phyloP scores from a whole-genome alignment of 208 protist species.

The Phytomonas serpens region DNA sequence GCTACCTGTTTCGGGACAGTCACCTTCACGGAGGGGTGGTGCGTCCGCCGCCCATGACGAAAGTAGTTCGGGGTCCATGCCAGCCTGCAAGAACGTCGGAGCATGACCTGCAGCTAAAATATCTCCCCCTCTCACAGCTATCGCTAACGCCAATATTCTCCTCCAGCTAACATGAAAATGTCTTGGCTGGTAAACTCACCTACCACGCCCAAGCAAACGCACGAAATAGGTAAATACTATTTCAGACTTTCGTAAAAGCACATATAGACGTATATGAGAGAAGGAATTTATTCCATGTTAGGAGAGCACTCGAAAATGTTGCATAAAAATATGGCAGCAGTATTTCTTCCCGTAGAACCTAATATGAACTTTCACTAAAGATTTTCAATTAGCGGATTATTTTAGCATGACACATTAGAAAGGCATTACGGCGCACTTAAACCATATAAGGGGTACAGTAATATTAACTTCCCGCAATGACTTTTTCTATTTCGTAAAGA shows the following conservation, averaged over 20 bases:
- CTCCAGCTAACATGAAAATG: background rate
- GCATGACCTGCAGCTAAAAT: background rate
- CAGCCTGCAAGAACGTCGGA: background rate
- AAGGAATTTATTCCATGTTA: background rate
- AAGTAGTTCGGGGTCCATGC: background rate
- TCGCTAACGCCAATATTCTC: background rate
- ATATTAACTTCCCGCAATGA: constrained; percentile 13
- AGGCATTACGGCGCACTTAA: background rate
- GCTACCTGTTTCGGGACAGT: background rate
- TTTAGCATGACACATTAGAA: background rate
- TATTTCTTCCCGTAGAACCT: background rate
- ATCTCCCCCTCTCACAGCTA: background rate
- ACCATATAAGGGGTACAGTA: background rate
- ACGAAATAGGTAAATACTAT: background rate
- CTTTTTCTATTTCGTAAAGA: constrained; percentile 44
- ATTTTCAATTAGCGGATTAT: constrained; percentile 6
- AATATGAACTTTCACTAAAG: background rate
- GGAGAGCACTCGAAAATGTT: background rate
- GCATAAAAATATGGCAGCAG: background rate
- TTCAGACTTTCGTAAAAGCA: background rate
- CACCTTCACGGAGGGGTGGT: background rate
- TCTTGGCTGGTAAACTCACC: background rate
- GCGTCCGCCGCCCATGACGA: background rate
- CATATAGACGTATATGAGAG: background rate
- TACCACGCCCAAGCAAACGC: background rate